Conservation (phyloP, 192 early-diverging fungal species). For the Paraglomus brasilianum region DNA sequence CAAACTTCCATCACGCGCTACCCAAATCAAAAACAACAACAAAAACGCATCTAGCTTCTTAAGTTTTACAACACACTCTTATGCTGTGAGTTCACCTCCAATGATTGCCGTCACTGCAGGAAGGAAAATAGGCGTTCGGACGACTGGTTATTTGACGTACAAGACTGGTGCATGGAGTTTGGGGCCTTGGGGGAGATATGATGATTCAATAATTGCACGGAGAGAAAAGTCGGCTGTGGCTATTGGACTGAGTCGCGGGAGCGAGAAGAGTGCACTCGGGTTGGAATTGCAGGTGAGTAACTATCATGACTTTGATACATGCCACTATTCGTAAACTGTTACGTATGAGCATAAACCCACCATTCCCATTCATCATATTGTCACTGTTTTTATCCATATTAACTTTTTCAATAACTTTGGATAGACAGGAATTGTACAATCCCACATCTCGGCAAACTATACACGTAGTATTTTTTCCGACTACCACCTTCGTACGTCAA, state of each 20-base stretch:
- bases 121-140: slow-evolving; percentile 55
- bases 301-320: not conserved
- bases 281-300: slow-evolving; percentile 48
- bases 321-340: not conserved
- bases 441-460: slow-evolving; percentile 51
- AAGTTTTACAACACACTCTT: slow-evolving; percentile 56
- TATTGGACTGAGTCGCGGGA: slow-evolving; percentile 46
- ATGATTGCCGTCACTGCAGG: slow-evolving; percentile 61
- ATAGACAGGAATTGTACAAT: slow-evolving; percentile 54
- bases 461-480: slow-evolving; percentile 46
- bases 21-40: too few relatives aligned
- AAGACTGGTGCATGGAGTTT: slow-evolving; percentile 74
- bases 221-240: slow-evolving; percentile 52
- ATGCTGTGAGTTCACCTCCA: slow-evolving; percentile 64
- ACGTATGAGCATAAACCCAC: not conserved
- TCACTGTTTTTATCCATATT: too few relatives aligned
- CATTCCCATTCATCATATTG: not conserved
- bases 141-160: slow-evolving; percentile 75
- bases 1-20: too few relatives aligned
- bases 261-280: slow-evolving; percentile 45
- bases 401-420: not conserved
- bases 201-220: slow-evolving; percentile 33
- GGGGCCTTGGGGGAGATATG: slow-evolving; percentile 59
- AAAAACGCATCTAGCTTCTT: slow-evolving; percentile 53
- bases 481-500: slow-evolving; percentile 44